Evolutionary conservation across 352 stramenopile species (phyloP).

Genomic region (Phytophthora tentaculata): DNA sequence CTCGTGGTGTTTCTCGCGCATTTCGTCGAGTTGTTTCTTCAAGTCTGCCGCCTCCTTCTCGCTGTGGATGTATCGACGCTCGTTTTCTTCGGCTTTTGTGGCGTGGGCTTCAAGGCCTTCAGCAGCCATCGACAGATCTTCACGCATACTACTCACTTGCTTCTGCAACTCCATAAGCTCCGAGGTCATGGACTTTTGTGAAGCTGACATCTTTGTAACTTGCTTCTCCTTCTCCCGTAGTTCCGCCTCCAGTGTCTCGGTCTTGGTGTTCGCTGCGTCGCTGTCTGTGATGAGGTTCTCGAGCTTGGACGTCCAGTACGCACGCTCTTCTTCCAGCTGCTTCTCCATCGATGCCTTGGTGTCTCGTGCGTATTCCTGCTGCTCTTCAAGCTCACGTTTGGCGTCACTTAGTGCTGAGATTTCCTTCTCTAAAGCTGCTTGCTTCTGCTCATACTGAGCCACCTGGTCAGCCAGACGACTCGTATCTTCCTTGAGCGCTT

Average conservation of each 20-base stretch:
- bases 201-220: constrained; percentile 65
- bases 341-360: constrained; percentile 36
- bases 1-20: constrained; percentile 64
- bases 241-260: constrained; percentile 42
- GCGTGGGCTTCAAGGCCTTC: constrained; percentile 74
- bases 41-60: constrained; percentile 60
- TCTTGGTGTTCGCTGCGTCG: constrained; percentile 50
- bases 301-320: constrained; percentile 75
- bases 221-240: constrained; percentile 76
- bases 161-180: constrained; percentile 70
- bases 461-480: constrained; percentile 44
- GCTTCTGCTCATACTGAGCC: constrained; percentile 33
- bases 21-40: constrained; percentile 51
- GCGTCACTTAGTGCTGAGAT: constrained; percentile 26
- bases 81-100: constrained; percentile 58
- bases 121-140: constrained; percentile 74
- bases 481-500: constrained; percentile 43
- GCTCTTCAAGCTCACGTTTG: constrained; percentile 37
- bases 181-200: constrained; percentile 63
- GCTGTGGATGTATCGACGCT: constrained; percentile 52
- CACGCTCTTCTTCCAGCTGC: constrained; percentile 64
- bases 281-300: constrained; percentile 69
- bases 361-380: constrained; percentile 34
- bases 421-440: constrained; percentile 33
- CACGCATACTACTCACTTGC: constrained; percentile 60